Evolutionary conservation across 352 stramenopile species (phyloP).

Genomic region (Phytophthora sp.): DNA sequence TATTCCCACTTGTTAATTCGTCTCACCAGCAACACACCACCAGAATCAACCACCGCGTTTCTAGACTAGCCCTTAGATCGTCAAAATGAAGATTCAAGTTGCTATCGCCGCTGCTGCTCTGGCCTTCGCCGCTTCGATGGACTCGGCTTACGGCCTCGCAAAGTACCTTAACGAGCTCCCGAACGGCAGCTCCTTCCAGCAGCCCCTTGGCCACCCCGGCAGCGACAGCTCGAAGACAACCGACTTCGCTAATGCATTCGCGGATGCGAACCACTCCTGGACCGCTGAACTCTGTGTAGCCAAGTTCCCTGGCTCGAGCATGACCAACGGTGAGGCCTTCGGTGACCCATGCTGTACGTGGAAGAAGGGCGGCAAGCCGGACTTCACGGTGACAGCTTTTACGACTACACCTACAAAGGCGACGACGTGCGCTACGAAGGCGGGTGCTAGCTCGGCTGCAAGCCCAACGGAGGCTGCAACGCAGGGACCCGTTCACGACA

Average conservation of each 20-base stretch:
- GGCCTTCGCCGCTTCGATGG: conserved; percentile 19
- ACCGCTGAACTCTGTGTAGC: conserved; percentile 39
- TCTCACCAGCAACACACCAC: background rate
- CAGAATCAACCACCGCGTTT: conserved; percentile 1
- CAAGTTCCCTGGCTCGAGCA: conserved; percentile 43
- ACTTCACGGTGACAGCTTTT: conserved; percentile 41
- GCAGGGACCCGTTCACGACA: no score
- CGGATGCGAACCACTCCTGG: conserved; percentile 36
- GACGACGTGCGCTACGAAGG: conserved; percentile 32
- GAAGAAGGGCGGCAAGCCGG: conserved; percentile 37
- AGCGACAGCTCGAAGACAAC: conserved; percentile 34
- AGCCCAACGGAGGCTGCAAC: no score
- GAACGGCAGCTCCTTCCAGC: conserved; percentile 46
- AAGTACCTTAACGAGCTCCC: conserved; percentile 47
- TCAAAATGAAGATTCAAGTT: conserved; percentile 28
- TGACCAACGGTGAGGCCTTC: conserved; percentile 44
- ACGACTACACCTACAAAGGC: conserved; percentile 25
- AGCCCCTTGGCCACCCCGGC: conserved; percentile 44
- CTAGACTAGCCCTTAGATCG: no score
- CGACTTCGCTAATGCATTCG: conserved; percentile 47
- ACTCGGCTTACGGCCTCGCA: conserved; percentile 20
- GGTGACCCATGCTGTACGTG: conserved; percentile 43
- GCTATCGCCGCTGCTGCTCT: conserved; percentile 9
- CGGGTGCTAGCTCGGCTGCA: no score
- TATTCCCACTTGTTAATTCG: no score